phyloP scores from a whole-genome alignment of 345 rosid genomes.

The Syzygium grande region DNA sequence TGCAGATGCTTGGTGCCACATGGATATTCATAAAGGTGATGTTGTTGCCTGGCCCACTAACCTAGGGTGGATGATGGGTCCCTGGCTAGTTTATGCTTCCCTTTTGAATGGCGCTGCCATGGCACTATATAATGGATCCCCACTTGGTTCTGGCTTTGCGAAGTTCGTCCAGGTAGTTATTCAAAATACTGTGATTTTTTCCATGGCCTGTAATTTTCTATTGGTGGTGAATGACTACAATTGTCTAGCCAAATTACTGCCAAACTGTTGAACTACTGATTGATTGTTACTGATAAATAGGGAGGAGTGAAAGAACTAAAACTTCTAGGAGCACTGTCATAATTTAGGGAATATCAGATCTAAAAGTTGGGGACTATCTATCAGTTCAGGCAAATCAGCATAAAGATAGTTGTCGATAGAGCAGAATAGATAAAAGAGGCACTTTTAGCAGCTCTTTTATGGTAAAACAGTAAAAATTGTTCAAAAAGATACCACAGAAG shows the following conservation, averaged over 20 bases:
- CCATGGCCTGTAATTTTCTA: background rate
- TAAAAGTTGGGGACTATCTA: background rate
- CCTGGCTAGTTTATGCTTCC: slow-evolving; percentile 95
- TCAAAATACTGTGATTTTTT: background rate
- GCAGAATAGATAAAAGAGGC: background rate
- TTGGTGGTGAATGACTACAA: background rate
- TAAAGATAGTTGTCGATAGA: background rate
- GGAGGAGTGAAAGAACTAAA: background rate
- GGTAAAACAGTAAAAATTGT: background rate
- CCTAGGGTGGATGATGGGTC: slow-evolving; percentile 99
- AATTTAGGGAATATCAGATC: background rate
- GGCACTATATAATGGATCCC: slow-evolving; percentile 91
- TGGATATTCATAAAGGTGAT: slow-evolving; percentile 73
- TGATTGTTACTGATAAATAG: background rate
- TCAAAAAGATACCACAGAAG: background rate
- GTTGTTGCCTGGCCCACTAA: slow-evolving; percentile 96
- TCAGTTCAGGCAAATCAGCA: background rate
- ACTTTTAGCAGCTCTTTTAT: background rate
- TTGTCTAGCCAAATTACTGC: background rate
- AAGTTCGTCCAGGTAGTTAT: slow-evolving; percentile 82
- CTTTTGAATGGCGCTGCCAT: slow-evolving; percentile 84
- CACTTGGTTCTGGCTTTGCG: slow-evolving; percentile 75
- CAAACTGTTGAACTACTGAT: background rate
- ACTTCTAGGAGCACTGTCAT: background rate
- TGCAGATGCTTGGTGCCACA: slow-evolving; percentile 99